Conservation (phyloP, 805 yeast genomes). For the Teunomyces tritomae region DNA sequence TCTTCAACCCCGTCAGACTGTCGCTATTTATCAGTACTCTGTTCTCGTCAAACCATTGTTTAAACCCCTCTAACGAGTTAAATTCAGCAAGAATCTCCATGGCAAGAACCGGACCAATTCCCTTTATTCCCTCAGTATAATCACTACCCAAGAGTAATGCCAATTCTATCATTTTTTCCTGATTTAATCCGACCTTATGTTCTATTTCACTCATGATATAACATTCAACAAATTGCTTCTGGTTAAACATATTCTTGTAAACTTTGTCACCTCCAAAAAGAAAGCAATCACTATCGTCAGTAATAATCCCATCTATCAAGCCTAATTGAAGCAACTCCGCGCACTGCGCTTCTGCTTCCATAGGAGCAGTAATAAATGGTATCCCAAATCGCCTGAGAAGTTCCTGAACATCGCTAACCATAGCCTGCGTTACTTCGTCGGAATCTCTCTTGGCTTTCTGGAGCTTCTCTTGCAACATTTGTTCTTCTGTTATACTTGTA, state of each 20-base stretch:
- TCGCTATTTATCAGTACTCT: slow-evolving; percentile 35
- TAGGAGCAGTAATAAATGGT: slow-evolving; percentile 93
- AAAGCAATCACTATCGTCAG: slow-evolving; percentile 97
- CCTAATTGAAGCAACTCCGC: slow-evolving; percentile 68
- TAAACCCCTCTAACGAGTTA: slow-evolving; percentile 41
- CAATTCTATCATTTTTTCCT: slow-evolving; percentile 66
- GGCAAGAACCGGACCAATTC: slow-evolving; percentile 91
- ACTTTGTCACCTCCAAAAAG: slow-evolving; percentile 83
- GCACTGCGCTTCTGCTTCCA: slow-evolving; percentile 99
- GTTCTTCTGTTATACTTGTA: slow-evolving; percentile 46
- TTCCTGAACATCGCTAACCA: slow-evolving; percentile 91
- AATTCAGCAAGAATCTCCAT: slow-evolving; percentile 90
- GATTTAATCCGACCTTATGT: slow-evolving; percentile 60
- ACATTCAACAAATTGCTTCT: slow-evolving; percentile 86
- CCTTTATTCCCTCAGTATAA: slow-evolving; percentile 88
- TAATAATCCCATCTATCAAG: slow-evolving; percentile 90
- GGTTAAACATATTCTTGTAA: slow-evolving; percentile 92
- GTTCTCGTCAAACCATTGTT: slow-evolving; percentile 57
- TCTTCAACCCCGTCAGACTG: slow-evolving; percentile 48
- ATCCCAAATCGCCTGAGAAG: slow-evolving; percentile 84
- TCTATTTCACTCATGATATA: slow-evolving; percentile 61
- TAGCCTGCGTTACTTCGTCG: slow-evolving; percentile 81
- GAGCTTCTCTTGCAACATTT: slow-evolving; percentile 55
- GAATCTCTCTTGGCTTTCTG: slow-evolving; percentile 78
- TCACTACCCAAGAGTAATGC: slow-evolving; percentile 91